Base-by-base conservation (phyloP, 768 basidiomycete genomes). In the Ephemerocybe angulata region DNA sequence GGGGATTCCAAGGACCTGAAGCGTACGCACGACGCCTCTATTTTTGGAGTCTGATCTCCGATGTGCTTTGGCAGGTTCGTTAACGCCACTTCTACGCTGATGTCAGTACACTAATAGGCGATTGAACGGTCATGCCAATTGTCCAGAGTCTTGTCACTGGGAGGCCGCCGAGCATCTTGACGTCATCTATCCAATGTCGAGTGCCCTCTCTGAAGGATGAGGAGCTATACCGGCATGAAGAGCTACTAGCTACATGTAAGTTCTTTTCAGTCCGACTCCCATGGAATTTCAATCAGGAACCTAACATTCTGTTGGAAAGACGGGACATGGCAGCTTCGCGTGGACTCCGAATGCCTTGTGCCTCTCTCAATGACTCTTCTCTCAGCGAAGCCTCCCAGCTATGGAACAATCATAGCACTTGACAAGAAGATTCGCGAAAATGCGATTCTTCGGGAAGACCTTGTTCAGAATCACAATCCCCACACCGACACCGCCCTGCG, bases 31-130 rank as follows among this genome's bases (percentile, higher is more conserved):
- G 81, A 54, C 74, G 82, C 21, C 68, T 73, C 7, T 82, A 78
- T 67, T 83, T 83, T 65, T 83, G 80, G 79, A 78, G 78, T 61
- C 66, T 83, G 28, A 65, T 81, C 58, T 53, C 72, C 24, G 75
- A 67, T 13, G 71, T 76, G n/a, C 62, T 80, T 40, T 82, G 80
- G 79, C 78, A 80, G 74, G 80, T 77, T 59, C 38, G 69, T 63
- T 33, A 15, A 43, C 28, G 6, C 28, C 28, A 2, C 30, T 47
- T 27, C 27, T 28, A 27, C 42, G 24, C 22, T 44, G 27, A 31
- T 22, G 28, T 29, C 50, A 29, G 19, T 19, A 22, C 54, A 25
- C 44, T 35, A 25, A 19, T 25, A 44, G 17, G 25, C n/a, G 53
- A 24, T 22, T 33, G 17, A 50, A 22, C 49, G 41, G 29, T 55